These are phyloP conservation scores for Chlorella sp. DNA, from an alignment of 139 green algal genomes.

Conservation along the genomic window DNA sequence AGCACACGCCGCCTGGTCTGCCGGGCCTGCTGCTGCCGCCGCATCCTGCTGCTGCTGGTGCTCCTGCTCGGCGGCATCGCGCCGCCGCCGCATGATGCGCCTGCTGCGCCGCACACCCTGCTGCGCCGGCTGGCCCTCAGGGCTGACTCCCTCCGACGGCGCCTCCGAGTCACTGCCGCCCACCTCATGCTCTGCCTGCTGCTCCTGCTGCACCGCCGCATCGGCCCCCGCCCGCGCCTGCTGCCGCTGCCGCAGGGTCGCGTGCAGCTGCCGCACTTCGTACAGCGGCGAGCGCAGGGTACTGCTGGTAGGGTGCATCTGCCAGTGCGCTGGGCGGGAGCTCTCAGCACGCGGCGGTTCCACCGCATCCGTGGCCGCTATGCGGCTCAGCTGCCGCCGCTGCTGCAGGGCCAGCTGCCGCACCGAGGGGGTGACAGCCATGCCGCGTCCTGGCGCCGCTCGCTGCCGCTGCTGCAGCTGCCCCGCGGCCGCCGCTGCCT, in stretches of 20 bases:
- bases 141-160: not conserved
- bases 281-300: conserved; percentile 26
- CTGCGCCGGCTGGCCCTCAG: not conserved
- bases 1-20: not conserved
- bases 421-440: conserved; percentile 13
- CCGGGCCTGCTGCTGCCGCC: not conserved
- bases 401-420: conserved; percentile 29
- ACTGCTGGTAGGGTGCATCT: conserved; percentile 32
- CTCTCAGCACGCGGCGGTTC: conserved; percentile 20
- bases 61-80: not conserved
- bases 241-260: not conserved
- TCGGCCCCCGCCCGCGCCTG: not conserved
- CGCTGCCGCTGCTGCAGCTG: conserved; percentile 19
- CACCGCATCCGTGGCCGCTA: not conserved
- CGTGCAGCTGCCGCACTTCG: no score
- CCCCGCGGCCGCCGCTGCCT: not conserved
- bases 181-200: not conserved
- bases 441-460: not conserved
- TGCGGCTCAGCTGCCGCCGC: conserved; percentile 25
- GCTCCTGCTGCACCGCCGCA: not conserved
- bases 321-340: conserved; percentile 22
- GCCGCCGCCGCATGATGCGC: conserved; percentile 27
- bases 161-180: conserved; percentile 8
- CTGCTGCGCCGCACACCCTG: conserved; percentile 16
- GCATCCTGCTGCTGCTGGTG: not conserved